Percentiles rank a stretch among this genome's conserved stretches.
Conservation (phyloP, 2,329 filamentous ascomycete species). For the Epichloe sylvatica region DNA sequence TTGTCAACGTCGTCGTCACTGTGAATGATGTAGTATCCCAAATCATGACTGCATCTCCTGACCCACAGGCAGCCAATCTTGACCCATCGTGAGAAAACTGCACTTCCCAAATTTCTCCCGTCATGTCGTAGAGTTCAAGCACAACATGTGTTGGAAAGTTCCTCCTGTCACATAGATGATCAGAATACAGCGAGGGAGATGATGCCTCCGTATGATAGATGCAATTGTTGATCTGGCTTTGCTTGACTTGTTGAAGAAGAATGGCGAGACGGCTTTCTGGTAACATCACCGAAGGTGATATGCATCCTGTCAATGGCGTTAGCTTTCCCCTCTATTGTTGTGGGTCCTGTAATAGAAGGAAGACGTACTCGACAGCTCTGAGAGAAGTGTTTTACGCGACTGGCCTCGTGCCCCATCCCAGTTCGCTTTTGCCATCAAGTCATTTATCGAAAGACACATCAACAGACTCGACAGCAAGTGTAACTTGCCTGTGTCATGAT, state of each 20-base stretch:
- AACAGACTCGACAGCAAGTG: slow-evolving; percentile 78
- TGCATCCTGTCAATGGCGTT: slow-evolving; percentile 46
- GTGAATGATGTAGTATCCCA: slow-evolving; percentile 65
- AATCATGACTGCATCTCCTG: slow-evolving; percentile 60
- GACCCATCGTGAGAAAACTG: slow-evolving; percentile 80
- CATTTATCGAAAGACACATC: slow-evolving; percentile 70
- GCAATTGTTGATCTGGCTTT: slow-evolving; percentile 68
- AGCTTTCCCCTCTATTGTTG: neutral
- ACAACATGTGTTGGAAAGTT: slow-evolving; percentile 65
- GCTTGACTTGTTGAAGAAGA: slow-evolving; percentile 71
- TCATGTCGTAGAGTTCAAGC: slow-evolving; percentile 56
- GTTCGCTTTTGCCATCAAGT: slow-evolving; percentile 59
- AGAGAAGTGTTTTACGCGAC: slow-evolving; percentile 62
- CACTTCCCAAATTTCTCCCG: slow-evolving; percentile 81
- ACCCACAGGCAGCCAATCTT: slow-evolving; percentile 69
- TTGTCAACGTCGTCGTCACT: slow-evolving; percentile 43
- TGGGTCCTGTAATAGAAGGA: neutral
- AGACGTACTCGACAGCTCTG: slow-evolving; percentile 64
- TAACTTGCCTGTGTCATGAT: slow-evolving; percentile 61
- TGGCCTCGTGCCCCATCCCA: slow-evolving; percentile 73
- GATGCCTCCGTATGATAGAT: slow-evolving; percentile 73
- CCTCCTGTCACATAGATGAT: slow-evolving; percentile 69
- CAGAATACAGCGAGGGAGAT: slow-evolving; percentile 74
- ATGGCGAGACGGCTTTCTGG: slow-evolving; percentile 77
- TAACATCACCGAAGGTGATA: slow-evolving; percentile 94